These are phyloP conservation scores for Hymenoscyphus scutula DNA, from an alignment of 2,329 filamentous ascomycete genomes.

Conservation along the genomic window DNA sequence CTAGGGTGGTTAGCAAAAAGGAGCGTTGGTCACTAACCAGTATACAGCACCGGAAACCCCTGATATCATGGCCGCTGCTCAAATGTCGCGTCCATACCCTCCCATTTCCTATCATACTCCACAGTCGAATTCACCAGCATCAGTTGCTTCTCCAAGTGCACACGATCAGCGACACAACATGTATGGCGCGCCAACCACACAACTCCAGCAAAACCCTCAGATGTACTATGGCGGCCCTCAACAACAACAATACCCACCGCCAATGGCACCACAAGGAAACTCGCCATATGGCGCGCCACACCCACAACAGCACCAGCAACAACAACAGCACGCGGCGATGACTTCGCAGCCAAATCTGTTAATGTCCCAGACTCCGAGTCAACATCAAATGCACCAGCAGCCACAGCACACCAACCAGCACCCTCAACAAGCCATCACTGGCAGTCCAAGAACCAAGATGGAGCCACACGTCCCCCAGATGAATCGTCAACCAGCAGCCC, in stretches of 20 bases:
- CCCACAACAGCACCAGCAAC: conserved; percentile 40
- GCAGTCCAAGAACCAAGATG: conserved; percentile 62
- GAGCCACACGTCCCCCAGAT: conserved; percentile 62
- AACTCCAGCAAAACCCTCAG: conserved; percentile 74
- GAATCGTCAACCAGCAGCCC: conserved; percentile 57
- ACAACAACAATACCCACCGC: conserved; percentile 59
- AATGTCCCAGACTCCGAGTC: conserved; percentile 57
- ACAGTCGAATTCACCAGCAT: conserved; percentile 91
- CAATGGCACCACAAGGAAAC: conserved; percentile 62
- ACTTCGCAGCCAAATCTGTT: conserved; percentile 64
- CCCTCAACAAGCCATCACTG: conserved; percentile 56
- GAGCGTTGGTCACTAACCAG: conserved; percentile 20
- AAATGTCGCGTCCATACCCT: conserved; percentile 74
- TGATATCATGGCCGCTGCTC: conserved; percentile 65
- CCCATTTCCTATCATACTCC: conserved; percentile 90
- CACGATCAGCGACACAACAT: conserved; percentile 82
- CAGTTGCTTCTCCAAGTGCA: conserved; percentile 82
- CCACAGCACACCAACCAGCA: conserved; percentile 52
- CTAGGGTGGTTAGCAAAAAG: background rate
- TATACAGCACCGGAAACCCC: conserved; percentile 49
- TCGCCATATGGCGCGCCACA: conserved; percentile 60
- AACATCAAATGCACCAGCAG: conserved; percentile 60
- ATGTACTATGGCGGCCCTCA: conserved; percentile 65
- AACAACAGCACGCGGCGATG: conserved; percentile 49
- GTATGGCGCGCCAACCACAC: conserved; percentile 75